These are phyloP conservation scores for Trichophyton rubrum DNA, from an alignment of 2,329 filamentous ascomycete genomes.

Conservation along the genomic window DNA sequence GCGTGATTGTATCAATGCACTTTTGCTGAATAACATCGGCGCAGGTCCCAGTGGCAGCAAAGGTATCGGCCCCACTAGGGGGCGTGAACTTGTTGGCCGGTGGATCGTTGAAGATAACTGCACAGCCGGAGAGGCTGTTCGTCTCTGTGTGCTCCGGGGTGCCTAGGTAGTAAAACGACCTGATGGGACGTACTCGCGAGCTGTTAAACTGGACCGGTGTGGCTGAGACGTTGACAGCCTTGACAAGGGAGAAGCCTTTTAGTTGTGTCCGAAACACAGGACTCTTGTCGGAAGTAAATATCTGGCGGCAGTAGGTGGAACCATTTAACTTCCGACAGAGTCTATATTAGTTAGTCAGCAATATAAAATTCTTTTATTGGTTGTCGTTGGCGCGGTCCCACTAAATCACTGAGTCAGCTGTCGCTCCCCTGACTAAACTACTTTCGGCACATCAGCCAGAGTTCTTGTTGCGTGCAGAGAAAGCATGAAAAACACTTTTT, in stretches of 20 bases:
- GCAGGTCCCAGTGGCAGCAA: constrained; percentile 10
- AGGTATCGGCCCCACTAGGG: not conserved
- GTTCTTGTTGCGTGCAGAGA: too few species aligned
- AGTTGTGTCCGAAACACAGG: not conserved
- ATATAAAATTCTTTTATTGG: not conserved
- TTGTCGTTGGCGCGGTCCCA: too few species aligned
- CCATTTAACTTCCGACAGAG: too few species aligned
- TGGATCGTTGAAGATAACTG: constrained; percentile 13
- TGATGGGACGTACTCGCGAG: constrained; percentile 5
- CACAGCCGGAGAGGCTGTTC: constrained; percentile 11
- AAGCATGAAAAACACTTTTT: too few species aligned
- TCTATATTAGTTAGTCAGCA: not conserved
- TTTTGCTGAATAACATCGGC: constrained; percentile 12
- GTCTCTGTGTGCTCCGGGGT: constrained; percentile 7
- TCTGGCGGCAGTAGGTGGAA: too few species aligned
- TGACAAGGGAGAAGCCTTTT: constrained; percentile 14
- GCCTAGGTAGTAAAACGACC: constrained; percentile 14
- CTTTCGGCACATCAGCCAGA: too few species aligned
- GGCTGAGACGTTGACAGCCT: constrained; percentile 9
- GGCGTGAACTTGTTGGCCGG: constrained; percentile 7
- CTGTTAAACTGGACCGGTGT: not conserved
- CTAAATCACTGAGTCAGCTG: too few species aligned
- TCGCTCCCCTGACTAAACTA: too few species aligned
- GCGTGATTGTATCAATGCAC: constrained; percentile 12
- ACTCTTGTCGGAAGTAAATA: too few species aligned